phyloP scores from a whole-genome alignment of 805 yeast species.

The Candida cerambycidarum region DNA sequence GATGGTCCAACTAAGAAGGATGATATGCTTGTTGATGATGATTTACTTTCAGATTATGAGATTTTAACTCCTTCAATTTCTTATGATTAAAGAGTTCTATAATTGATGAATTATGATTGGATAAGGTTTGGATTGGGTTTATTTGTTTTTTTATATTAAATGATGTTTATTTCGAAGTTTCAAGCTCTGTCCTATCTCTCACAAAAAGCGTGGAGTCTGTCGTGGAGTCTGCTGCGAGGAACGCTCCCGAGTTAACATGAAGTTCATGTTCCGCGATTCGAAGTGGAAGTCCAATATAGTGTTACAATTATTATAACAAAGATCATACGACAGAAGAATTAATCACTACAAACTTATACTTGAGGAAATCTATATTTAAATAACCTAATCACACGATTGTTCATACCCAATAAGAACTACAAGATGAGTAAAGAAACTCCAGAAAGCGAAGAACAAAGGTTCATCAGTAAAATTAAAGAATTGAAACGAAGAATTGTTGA shows the following conservation, averaged over 20 bases:
- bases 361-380: too few species aligned
- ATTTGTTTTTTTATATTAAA: background rate
- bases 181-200: background rate
- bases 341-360: too few species aligned
- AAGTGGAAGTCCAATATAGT: too few species aligned
- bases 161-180: constrained; percentile 1
- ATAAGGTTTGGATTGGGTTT: background rate
- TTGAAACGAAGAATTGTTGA: constrained; percentile 67
- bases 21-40: constrained; percentile 17
- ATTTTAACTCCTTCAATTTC: constrained; percentile 28
- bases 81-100: constrained; percentile 2
- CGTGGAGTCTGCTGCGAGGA: too few species aligned
- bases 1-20: constrained; percentile 19
- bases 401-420: too few species aligned
- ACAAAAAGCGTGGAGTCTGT: too few species aligned
- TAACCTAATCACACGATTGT: too few species aligned
- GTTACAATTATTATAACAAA: too few species aligned
- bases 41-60: constrained; percentile 36
- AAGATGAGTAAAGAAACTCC: constrained; percentile 1
- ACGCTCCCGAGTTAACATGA: too few species aligned
- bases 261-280: too few species aligned
- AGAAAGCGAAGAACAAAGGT: constrained; percentile 33
- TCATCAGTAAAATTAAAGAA: constrained; percentile 68
- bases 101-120: constrained; percentile 1
- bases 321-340: too few species aligned